Percentiles rank a stretch among this genome's conserved stretches.
Conservation (phyloP, 1,284 basidiomycete species). For the Cryptococcus wingfieldii region DNA sequence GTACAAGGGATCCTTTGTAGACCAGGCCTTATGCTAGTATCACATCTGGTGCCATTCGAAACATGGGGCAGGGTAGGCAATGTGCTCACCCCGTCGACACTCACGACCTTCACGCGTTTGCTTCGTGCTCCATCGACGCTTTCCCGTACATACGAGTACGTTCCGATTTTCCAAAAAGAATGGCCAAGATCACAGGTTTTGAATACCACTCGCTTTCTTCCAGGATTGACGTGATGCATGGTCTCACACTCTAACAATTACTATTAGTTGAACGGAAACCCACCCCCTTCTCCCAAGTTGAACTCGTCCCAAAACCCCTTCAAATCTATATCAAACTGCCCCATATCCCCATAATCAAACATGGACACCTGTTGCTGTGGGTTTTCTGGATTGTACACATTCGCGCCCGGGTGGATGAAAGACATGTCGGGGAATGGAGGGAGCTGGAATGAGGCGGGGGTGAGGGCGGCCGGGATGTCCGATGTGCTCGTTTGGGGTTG, state of each 20-base stretch:
- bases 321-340: constrained; percentile 41
- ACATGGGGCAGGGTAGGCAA: too few relatives aligned
- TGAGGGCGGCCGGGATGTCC: neutral
- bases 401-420: neutral
- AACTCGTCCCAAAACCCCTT: constrained; percentile 47
- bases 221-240: neutral
- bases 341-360: constrained; percentile 31
- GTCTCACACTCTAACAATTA: neutral
- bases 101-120: too few relatives aligned
- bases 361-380: constrained; percentile 10
- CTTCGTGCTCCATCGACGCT: too few relatives aligned
- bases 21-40: too few relatives aligned
- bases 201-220: neutral
- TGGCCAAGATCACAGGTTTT: too few relatives aligned
- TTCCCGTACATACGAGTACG: too few relatives aligned
- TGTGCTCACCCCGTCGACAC: too few relatives aligned
- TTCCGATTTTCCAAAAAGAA: too few relatives aligned
- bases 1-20: too few relatives aligned
- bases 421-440: constrained; percentile 9
- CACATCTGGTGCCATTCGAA: too few relatives aligned
- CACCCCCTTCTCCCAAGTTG: constrained; percentile 38
- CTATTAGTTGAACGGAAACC: constrained; percentile 37
- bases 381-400: neutral
- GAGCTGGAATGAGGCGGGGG: constrained; percentile 7
- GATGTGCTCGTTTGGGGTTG: too few relatives aligned